Evolutionary conservation across 345 rosid genomes (phyloP).

Genomic region (Crucihimalaya himalaica): DNA sequence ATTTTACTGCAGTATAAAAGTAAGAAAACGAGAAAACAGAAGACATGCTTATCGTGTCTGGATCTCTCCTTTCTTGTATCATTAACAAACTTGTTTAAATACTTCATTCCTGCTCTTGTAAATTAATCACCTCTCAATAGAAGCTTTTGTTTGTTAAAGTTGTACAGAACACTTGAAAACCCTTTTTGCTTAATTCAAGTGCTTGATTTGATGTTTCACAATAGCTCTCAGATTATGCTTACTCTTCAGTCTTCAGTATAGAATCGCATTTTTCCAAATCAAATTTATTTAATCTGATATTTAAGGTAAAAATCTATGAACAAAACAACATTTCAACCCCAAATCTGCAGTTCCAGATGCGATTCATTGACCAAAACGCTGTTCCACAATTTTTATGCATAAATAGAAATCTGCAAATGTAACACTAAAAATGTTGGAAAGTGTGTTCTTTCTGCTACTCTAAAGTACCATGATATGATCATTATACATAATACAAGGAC

Average conservation of each 20-base stretch:
- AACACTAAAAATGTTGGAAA: background rate
- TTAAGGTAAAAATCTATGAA: no score
- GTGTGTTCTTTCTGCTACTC: background rate
- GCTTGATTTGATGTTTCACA: background rate
- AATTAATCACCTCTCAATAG: conserved; percentile 23
- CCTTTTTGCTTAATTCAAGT: conserved; percentile 25
- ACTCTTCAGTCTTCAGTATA: no score
- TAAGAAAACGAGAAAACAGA: conserved; percentile 16
- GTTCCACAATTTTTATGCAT: background rate
- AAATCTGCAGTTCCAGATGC: background rate
- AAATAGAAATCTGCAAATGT: background rate
- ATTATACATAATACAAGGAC: conserved; percentile 1
- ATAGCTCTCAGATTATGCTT: no score
- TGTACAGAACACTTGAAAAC: conserved; percentile 27
- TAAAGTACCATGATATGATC: conserved; percentile 7
- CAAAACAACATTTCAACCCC: background rate
- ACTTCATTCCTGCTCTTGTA: conserved; percentile 26
- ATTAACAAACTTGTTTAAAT: conserved; percentile 10
- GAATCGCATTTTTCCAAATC: no score
- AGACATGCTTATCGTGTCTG: conserved; percentile 27
- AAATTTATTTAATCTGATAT: no score
- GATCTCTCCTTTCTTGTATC: background rate
- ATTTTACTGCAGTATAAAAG: conserved; percentile 26
- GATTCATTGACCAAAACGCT: background rate
- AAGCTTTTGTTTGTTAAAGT: conserved; percentile 23